These are phyloP conservation scores for Omphalea diandra DNA, from an alignment of 441 rosid species.

Conservation along the genomic window DNA sequence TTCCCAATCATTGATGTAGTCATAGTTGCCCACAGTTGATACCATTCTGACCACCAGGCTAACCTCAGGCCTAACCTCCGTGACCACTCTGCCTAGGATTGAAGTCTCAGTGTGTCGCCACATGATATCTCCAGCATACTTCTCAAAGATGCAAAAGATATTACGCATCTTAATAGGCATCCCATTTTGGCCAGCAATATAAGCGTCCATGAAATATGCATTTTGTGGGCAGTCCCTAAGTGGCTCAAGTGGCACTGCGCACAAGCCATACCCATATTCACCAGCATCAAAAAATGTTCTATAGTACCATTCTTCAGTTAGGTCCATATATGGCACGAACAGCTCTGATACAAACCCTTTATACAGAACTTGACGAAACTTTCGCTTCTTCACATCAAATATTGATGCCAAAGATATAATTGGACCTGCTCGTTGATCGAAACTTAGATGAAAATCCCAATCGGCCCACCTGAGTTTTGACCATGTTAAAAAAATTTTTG, in stretches of 20 bases:
- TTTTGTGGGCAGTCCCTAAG: constrained; percentile 52
- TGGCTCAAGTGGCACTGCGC: constrained; percentile 30
- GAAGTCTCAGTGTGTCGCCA: constrained; percentile 62
- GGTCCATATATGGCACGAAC: constrained; percentile 63
- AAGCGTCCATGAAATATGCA: constrained; percentile 52
- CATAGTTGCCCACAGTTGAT: constrained; percentile 48
- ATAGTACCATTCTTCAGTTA: constrained; percentile 56
- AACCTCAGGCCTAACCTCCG: constrained; percentile 60
- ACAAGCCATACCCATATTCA: constrained; percentile 53
- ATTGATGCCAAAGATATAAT: constrained; percentile 57
- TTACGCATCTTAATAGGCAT: constrained; percentile 34
- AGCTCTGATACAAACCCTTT: constrained; percentile 53
- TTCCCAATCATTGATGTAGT: constrained; percentile 64
- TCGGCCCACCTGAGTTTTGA: constrained; percentile 45
- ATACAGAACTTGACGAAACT: constrained; percentile 45
- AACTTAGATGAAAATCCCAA: constrained; percentile 57
- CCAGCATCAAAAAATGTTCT: constrained; percentile 47
- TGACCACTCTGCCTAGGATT: constrained; percentile 38
- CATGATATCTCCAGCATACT: constrained; percentile 54
- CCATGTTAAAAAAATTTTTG: background rate
- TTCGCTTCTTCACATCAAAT: constrained; percentile 37
- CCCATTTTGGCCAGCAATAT: constrained; percentile 42
- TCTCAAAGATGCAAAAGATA: constrained; percentile 52
- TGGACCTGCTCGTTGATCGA: constrained; percentile 50
- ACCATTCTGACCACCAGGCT: constrained; percentile 57